Evolutionary conservation across 106 monocot genomes (phyloP), one percentile per base, ranked within the genome.

Genomic region (Phalaenopsis aphrodite): DNA sequence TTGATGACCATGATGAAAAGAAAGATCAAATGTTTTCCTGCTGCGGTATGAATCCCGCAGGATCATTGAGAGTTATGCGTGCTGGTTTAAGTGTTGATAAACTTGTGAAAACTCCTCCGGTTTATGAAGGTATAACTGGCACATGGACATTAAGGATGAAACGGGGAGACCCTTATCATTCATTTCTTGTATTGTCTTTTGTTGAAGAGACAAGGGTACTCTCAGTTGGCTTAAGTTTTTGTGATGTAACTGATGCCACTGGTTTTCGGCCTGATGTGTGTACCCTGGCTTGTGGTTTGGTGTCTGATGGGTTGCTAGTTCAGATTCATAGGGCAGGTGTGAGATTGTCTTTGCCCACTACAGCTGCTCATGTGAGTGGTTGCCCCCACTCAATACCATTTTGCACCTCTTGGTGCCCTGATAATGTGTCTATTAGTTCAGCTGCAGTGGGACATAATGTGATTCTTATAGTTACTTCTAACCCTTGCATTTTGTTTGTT

Each of bases 191-290:
- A 45, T 55, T 99, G 74, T 99, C 99, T 61, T 99, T 99, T 87
- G 91, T 99, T 79, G 99, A 99, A 87, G 95, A 99, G 84, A 99
- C 99, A 24, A 95, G 99, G 72, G 84, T 99, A 47, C 87, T 99
- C 3, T 93, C 99, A n/a, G 95, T 99, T 77, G 99, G 99, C 76
- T 79, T 90, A 69, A 89, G 84, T 55, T 99, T 99, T 75, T 77
- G 46, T 76, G 95, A 99, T 87, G 88, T 91, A 38, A 93, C 85
- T 85, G 95, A 99, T 84, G 82, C 83, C 69, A 81, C 85, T 82
- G 99, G 99, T 57, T 95, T 99, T 79, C 88, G 82, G 82, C 49
- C 87, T 80, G 78, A 93, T 87, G 93, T 83, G 5, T 99, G 89
- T 75, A 99, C 99, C 87, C 82, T 99, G 76, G 99, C 95, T 78